Conservation (phyloP, 2,329 filamentous ascomycete species). For the Ophiostoma sp. region DNA sequence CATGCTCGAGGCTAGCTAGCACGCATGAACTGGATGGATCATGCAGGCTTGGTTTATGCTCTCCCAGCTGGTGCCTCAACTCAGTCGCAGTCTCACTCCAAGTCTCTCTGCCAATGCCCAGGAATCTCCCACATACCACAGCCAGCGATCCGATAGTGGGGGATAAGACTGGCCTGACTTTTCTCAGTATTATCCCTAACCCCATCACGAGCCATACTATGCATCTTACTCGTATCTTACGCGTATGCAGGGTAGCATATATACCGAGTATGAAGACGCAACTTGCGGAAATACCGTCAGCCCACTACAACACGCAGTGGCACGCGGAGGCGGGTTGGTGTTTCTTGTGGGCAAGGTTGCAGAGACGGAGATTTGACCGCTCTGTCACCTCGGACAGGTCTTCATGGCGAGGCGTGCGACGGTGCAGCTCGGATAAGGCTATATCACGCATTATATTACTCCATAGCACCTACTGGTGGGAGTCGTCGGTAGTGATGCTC, state of each 20-base stretch:
- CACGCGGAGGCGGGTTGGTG: background rate
- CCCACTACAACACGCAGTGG: background rate
- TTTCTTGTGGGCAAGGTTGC: background rate
- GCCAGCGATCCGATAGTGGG: no score
- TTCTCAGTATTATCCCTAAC: no score
- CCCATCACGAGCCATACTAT: no score
- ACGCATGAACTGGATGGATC: slow-evolving; percentile 4
- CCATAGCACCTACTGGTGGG: background rate
- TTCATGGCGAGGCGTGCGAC: no score
- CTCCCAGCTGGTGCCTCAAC: background rate
- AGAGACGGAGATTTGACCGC: slow-evolving; percentile 1
- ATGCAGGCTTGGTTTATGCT: slow-evolving; percentile 5
- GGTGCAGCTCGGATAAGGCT: no score
- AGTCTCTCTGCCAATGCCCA: no score
- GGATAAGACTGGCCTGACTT: no score
- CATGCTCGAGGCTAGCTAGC: background rate
- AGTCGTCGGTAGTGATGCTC: background rate
- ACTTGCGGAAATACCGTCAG: background rate
- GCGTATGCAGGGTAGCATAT: no score
- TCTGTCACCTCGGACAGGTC: background rate
- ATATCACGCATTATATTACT: background rate
- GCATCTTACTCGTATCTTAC: no score
- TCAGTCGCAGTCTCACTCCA: no score
- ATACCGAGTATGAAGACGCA: no score
- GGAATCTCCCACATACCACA: no score